Evolutionary conservation across 2,329 filamentous ascomycete genomes (phyloP).

Genomic region (Arthroderma sp.): DNA sequence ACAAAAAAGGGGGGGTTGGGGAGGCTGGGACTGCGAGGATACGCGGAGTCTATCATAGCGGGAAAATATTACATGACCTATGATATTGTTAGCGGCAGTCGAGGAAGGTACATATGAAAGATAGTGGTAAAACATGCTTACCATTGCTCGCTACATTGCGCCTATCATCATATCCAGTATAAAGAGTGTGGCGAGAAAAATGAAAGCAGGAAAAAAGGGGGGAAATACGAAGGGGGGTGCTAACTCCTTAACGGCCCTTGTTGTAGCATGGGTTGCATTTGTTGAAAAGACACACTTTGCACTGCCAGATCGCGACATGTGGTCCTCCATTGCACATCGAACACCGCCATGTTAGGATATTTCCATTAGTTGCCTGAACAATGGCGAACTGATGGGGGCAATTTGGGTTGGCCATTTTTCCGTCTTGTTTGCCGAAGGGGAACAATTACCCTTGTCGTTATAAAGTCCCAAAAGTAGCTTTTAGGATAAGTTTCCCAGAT

Average conservation of each 20-base stretch:
- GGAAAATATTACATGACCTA: too few relatives aligned
- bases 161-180: too few relatives aligned
- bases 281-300: conserved; percentile 30
- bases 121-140: too few relatives aligned
- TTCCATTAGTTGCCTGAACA: conserved; percentile 29
- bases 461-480: not conserved
- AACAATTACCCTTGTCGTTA: too few relatives aligned
- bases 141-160: too few relatives aligned
- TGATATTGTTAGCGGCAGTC: too few relatives aligned
- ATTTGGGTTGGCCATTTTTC: conserved; percentile 7
- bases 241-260: conserved; percentile 1
- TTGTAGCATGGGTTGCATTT: conserved; percentile 30
- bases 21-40: conserved; percentile 45
- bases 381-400: conserved; percentile 16
- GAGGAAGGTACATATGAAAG: too few relatives aligned
- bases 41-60: conserved; percentile 15
- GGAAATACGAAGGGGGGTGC: not conserved
- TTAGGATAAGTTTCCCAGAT: not conserved
- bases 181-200: too few relatives aligned
- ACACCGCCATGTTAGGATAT: conserved; percentile 32
- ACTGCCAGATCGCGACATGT: conserved; percentile 30
- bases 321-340: conserved; percentile 30
- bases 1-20: conserved; percentile 31
- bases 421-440: not conserved
- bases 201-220: not conserved